A percentile compares a stretch with the other conserved stretches of the same genome.
Conservation (phyloP, 2,329 filamentous ascomycete species). For the Phaeosphaeriaceae sp. region DNA sequence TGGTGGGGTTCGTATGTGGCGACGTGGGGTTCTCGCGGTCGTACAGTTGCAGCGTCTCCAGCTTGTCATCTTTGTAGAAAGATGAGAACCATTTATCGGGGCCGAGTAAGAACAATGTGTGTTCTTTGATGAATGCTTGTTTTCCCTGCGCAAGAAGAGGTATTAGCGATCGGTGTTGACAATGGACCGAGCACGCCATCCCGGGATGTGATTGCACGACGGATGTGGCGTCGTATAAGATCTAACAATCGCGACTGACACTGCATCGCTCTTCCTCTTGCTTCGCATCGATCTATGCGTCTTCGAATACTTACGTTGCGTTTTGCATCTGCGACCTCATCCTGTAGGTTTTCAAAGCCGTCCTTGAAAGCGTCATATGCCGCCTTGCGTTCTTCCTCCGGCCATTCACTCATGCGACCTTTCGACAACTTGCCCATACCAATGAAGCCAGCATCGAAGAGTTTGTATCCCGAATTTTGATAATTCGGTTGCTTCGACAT, state of each 20-base stretch:
- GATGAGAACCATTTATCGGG: slow-evolving; percentile 17
- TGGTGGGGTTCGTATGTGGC: slow-evolving; percentile 18
- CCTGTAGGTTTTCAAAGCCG: slow-evolving; percentile 16
- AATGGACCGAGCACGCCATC: slow-evolving; percentile 15
- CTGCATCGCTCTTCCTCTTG: background rate
- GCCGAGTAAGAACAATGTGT: slow-evolving; percentile 10
- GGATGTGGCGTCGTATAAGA: background rate
- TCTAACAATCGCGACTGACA: background rate
- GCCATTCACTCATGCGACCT: slow-evolving; percentile 17
- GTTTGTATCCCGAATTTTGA: slow-evolving; percentile 21
- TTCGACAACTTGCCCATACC: slow-evolving; percentile 7
- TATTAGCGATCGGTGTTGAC: slow-evolving; percentile 5
- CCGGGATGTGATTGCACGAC: slow-evolving; percentile 5
- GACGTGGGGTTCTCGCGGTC: slow-evolving; percentile 8
- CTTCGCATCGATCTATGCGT: background rate
- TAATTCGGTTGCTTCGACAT: slow-evolving; percentile 25
- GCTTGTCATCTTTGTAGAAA: slow-evolving; percentile 7
- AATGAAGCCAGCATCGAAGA: slow-evolving; percentile 18
- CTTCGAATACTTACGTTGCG: slow-evolving; percentile 17
- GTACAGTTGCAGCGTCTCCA: slow-evolving; percentile 5
- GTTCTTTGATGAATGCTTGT: slow-evolving; percentile 22
- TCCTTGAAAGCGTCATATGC: slow-evolving; percentile 12
- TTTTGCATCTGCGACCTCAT: slow-evolving; percentile 21
- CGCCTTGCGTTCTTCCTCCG: slow-evolving; percentile 9
- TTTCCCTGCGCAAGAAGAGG: slow-evolving; percentile 10